phyloP scores from a whole-genome alignment of 371 early-diverging fungal species.

The Parasitella parasitica region DNA sequence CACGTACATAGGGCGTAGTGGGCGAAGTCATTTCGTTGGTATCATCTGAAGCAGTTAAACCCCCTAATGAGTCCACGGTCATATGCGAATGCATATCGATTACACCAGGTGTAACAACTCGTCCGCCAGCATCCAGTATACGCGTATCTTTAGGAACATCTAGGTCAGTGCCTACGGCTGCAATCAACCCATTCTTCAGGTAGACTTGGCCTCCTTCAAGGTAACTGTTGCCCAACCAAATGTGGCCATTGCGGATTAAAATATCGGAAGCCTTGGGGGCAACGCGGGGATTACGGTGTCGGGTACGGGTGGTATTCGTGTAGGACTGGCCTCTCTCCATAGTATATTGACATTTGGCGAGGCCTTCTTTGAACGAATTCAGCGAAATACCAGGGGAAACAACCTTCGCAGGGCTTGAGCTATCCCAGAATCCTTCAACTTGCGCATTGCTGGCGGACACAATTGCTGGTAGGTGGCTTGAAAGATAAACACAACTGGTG shows the following conservation, averaged over 20 bases:
- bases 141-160: constrained; percentile 34
- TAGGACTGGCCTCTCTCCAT: constrained; percentile 4
- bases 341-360: constrained; percentile 44
- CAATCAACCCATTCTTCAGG: constrained; percentile 59
- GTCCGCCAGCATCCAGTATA: constrained; percentile 64
- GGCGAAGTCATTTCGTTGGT: constrained; percentile 73
- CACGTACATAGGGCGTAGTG: constrained; percentile 63
- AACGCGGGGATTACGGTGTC: constrained; percentile 44
- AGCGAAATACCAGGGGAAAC: constrained; percentile 51
- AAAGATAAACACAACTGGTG: constrained; percentile 27
- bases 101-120: constrained; percentile 78
- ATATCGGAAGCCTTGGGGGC: constrained; percentile 29
- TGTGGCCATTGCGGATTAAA: constrained; percentile 56
- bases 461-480: constrained; percentile 19
- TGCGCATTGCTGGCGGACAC: neutral
- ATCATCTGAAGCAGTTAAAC: constrained; percentile 54
- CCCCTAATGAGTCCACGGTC: constrained; percentile 63
- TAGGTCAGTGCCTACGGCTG: constrained; percentile 40
- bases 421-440: constrained; percentile 20
- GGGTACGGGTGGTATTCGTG: constrained; percentile 28
- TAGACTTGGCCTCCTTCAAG: constrained; percentile 61
- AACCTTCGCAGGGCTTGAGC: constrained; percentile 4
- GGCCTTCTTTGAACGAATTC: constrained; percentile 41
- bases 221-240: constrained; percentile 47
- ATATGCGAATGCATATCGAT: constrained; percentile 83